Percentiles rank a stretch among this genome's conserved stretches.
Conservation (phyloP, 768 basidiomycete genomes). For the Suillus subluteus region DNA sequence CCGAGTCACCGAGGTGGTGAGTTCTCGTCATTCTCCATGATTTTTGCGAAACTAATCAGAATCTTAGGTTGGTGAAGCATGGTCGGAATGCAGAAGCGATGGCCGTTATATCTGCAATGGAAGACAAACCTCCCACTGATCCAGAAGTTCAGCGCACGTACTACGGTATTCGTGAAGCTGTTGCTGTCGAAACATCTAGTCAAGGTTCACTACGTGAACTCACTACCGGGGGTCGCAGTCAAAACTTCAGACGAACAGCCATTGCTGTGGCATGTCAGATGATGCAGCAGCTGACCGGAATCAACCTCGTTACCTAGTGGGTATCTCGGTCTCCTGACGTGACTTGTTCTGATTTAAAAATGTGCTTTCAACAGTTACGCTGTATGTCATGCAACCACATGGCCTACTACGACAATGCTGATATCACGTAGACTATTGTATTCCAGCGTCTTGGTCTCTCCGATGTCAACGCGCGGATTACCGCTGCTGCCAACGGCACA, state of each 20-base stretch:
- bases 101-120: constrained; percentile 45
- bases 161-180: constrained; percentile 41
- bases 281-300: constrained; percentile 39
- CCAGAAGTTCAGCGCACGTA: constrained; percentile 37
- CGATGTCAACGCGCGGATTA: constrained; percentile 29
- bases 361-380: constrained; percentile 14
- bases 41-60: neutral
- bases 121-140: constrained; percentile 39
- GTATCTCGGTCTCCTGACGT: neutral
- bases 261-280: constrained; percentile 23
- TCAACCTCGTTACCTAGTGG: constrained; percentile 34
- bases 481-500: constrained; percentile 41
- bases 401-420: neutral
- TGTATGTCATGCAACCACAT: constrained; percentile 3
- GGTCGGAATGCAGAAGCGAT: constrained; percentile 43
- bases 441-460: constrained; percentile 27
- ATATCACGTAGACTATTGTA: constrained; percentile 15
- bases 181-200: constrained; percentile 30
- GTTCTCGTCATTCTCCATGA: neutral
- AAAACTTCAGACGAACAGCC: constrained; percentile 41
- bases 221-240: constrained; percentile 41
- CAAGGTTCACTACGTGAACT: constrained; percentile 38
- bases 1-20: constrained; percentile 40
- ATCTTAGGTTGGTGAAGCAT: constrained; percentile 40
- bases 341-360: neutral